Percentiles rank a stretch among this genome's conserved stretches.
phyloP scores from a whole-genome alignment of 805 yeast species.

The Yarrowia sp. region DNA sequence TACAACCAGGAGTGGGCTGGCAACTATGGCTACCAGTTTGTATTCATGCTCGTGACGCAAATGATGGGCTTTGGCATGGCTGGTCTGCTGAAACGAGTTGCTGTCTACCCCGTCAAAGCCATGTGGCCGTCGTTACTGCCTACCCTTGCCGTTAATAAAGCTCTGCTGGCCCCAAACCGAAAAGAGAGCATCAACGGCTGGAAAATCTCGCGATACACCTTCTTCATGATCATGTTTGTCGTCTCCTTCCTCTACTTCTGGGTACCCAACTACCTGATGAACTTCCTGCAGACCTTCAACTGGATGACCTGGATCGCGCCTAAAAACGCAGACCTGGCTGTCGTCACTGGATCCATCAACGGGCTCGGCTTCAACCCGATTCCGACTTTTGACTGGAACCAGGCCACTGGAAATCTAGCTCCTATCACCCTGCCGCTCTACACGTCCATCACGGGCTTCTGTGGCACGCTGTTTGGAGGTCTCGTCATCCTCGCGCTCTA shows the following conservation, averaged over 20 bases:
- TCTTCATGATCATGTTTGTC: conserved; percentile 48
- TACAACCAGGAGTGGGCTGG: conserved; percentile 37
- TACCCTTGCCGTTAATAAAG: conserved; percentile 53
- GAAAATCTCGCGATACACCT: conserved; percentile 53
- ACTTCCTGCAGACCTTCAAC: conserved; percentile 59
- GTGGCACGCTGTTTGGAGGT: conserved; percentile 49
- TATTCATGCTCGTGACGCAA: conserved; percentile 49
- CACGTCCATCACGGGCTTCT: conserved; percentile 37
- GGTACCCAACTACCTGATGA: conserved; percentile 66
- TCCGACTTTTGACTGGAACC: conserved; percentile 49
- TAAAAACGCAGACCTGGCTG: conserved; percentile 56
- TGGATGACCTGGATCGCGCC: conserved; percentile 60
- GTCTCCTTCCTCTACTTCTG: conserved; percentile 58
- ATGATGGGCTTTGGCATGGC: conserved; percentile 53
- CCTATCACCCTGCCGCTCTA: conserved; percentile 47
- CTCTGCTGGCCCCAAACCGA: conserved; percentile 38
- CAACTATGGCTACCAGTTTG: conserved; percentile 45
- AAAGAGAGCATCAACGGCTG: conserved; percentile 57
- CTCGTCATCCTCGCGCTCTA: conserved; percentile 51
- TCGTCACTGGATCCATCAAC: conserved; percentile 62
- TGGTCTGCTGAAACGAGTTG: conserved; percentile 54
- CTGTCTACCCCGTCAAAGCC: conserved; percentile 46
- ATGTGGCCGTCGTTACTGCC: conserved; percentile 57
- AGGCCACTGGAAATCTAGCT: conserved; percentile 35
- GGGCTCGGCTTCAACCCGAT: conserved; percentile 48